phyloP scores from a whole-genome alignment of 2,329 filamentous ascomycete genomes.

The Aspergillus terreus region DNA sequence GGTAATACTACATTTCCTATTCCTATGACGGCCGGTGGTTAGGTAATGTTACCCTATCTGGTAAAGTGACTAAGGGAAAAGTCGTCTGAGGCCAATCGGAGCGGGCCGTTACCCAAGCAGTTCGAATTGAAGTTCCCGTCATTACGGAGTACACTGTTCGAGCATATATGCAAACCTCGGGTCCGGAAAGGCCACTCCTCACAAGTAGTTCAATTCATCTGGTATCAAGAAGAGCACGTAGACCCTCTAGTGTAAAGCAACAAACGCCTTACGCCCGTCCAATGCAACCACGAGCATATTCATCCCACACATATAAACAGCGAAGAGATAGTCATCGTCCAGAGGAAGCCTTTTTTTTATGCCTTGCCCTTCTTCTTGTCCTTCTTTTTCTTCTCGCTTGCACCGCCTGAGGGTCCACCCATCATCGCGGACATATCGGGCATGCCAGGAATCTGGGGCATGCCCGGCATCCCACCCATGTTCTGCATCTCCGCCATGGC shows the following conservation, averaged over 20 bases:
- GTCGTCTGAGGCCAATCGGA: not conserved
- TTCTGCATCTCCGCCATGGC: constrained; percentile 91
- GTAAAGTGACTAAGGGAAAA: no score
- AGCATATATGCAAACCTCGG: no score
- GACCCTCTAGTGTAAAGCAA: constrained; percentile 16
- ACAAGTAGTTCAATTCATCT: constrained; percentile 5
- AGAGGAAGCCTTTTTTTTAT: constrained; percentile 13
- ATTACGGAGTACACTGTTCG: no score
- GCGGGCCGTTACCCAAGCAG: not conserved
- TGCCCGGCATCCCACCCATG: constrained; percentile 41
- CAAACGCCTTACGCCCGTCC: constrained; percentile 37
- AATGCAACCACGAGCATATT: constrained; percentile 31
- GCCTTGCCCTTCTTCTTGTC: constrained; percentile 49
- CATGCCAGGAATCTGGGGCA: constrained; percentile 42
- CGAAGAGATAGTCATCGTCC: constrained; percentile 5
- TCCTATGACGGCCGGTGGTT: no score
- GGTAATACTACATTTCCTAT: constrained; percentile 1
- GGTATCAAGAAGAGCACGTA: constrained; percentile 19
- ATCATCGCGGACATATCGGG: constrained; percentile 57
- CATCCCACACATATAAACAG: constrained; percentile 13
- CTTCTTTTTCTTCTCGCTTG: constrained; percentile 44
- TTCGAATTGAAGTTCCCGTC: no score
- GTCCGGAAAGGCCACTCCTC: no score
- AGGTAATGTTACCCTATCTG: no score
- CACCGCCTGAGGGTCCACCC: constrained; percentile 27